These are phyloP conservation scores for Xylaria sp. DNA, from an alignment of 2,329 filamentous ascomycete species.

Conservation along the genomic window DNA sequence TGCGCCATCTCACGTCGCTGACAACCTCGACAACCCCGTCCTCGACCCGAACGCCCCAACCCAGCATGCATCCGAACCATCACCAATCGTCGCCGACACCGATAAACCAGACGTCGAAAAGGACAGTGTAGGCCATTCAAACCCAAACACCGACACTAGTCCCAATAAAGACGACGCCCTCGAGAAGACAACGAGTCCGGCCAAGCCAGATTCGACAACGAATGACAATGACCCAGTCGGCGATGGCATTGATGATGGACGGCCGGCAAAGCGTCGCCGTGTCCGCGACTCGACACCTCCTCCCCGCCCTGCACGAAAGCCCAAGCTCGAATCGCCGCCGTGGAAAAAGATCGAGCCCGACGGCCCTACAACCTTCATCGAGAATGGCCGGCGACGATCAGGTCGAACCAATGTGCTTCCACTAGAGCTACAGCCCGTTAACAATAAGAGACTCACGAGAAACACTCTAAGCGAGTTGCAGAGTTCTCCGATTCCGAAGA, in stretches of 20 bases:
- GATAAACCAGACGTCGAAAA: not conserved
- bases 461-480: constrained; percentile 37
- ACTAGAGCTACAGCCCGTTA: constrained; percentile 45
- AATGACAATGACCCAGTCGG: constrained; percentile 18
- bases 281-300: constrained; percentile 46
- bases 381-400: constrained; percentile 65
- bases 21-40: constrained; percentile 1
- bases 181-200: constrained; percentile 19
- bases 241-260: constrained; percentile 34
- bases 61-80: not conserved
- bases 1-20: constrained; percentile 35
- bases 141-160: constrained; percentile 15
- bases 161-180: constrained; percentile 11
- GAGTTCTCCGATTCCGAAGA: constrained; percentile 33
- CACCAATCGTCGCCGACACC: not conserved
- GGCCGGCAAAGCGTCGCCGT: constrained; percentile 62
- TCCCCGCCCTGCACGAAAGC: constrained; percentile 30
- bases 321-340: constrained; percentile 68
- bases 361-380: constrained; percentile 79
- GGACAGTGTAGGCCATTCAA: constrained; percentile 7
- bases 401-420: constrained; percentile 57
- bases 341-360: constrained; percentile 86
- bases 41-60: constrained; percentile 15
- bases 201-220: constrained; percentile 24
- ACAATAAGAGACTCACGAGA: constrained; percentile 49